These are phyloP conservation scores for Psilocybe subaeruginosa DNA, from an alignment of 768 basidiomycete genomes.

Conservation along the genomic window DNA sequence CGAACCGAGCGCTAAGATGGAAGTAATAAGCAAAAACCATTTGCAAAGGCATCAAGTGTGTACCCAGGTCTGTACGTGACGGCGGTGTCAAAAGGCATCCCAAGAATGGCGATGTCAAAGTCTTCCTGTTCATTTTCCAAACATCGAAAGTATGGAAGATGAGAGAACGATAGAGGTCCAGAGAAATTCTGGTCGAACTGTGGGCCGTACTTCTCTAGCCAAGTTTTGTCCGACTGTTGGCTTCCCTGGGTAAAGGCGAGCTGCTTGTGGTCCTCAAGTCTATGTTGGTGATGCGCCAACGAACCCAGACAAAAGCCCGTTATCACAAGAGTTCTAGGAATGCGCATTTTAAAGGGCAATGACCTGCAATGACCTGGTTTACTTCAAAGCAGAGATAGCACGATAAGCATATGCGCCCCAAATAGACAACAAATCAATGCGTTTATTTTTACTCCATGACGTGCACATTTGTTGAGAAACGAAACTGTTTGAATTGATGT, in stretches of 20 bases:
- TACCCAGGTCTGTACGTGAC: slow-evolving; percentile 63
- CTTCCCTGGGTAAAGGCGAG: not conserved
- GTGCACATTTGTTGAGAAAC: not conserved
- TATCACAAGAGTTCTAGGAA: not conserved
- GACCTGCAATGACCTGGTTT: not conserved
- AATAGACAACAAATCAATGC: not conserved
- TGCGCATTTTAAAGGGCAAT: not conserved
- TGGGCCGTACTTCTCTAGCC: slow-evolving; percentile 74
- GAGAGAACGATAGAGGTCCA: slow-evolving; percentile 84
- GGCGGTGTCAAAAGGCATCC: slow-evolving; percentile 79
- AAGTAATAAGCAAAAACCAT: not conserved
- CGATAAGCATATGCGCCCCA: not conserved
- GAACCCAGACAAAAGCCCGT: not conserved
- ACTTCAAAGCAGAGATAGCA: not conserved
- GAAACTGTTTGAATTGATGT: no score
- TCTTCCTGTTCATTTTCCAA: slow-evolving; percentile 54
- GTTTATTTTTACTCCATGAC: not conserved
- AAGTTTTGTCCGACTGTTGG: slow-evolving; percentile 36
- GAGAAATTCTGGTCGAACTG: slow-evolving; percentile 78
- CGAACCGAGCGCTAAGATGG: slow-evolving; percentile 74
- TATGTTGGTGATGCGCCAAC: slow-evolving; percentile 9
- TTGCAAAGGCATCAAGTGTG: slow-evolving; percentile 18
- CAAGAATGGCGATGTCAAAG: slow-evolving; percentile 82
- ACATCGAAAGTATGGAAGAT: slow-evolving; percentile 74
- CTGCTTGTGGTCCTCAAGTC: not conserved